A percentile compares a stretch with the other conserved stretches of the same genome.
Evolutionary conservation across 768 basidiomycete species (phyloP).

Genomic region (Amanita muscaria): DNA sequence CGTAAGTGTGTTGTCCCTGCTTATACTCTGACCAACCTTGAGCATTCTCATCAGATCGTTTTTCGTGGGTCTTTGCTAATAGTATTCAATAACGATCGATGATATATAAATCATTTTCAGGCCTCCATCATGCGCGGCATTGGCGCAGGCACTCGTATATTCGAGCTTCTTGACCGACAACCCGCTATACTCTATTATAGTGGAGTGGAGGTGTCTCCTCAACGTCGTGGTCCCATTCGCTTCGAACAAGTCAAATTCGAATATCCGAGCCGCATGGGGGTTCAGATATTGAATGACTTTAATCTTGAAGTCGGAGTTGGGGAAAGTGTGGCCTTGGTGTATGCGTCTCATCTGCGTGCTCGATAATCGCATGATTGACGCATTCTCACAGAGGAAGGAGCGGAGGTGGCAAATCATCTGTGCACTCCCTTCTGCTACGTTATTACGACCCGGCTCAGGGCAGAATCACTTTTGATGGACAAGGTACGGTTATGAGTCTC

Average conservation of each 20-base stretch:
- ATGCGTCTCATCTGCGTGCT: constrained; percentile 23
- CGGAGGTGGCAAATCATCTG: constrained; percentile 90
- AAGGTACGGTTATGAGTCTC: constrained; percentile 42
- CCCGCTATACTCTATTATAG: constrained; percentile 61
- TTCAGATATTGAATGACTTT: constrained; percentile 75
- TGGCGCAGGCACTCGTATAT: constrained; percentile 89
- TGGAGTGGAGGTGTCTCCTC: constrained; percentile 48
- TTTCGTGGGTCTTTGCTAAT: constrained; percentile 38
- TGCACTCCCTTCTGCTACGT: constrained; percentile 77
- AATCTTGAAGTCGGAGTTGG: constrained; percentile 75
- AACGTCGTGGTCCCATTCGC: constrained; percentile 58
- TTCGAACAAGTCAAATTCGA: constrained; percentile 84
- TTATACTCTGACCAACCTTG: constrained; percentile 1
- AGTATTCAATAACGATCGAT: constrained; percentile 21
- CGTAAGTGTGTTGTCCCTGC: constrained; percentile 33
- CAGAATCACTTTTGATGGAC: constrained; percentile 76
- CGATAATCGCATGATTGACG: background rate
- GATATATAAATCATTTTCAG: constrained; percentile 27
- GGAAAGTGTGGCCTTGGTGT: constrained; percentile 90
- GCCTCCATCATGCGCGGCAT: constrained; percentile 95
- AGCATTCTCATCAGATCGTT: constrained; percentile 30
- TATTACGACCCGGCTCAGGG: constrained; percentile 88
- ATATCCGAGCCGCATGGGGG: constrained; percentile 81
- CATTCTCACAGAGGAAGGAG: constrained; percentile 67
- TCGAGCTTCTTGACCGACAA: constrained; percentile 78